Conservation (phyloP, 176 grass and related monocot genomes). For the Oryza meridionalis region DNA sequence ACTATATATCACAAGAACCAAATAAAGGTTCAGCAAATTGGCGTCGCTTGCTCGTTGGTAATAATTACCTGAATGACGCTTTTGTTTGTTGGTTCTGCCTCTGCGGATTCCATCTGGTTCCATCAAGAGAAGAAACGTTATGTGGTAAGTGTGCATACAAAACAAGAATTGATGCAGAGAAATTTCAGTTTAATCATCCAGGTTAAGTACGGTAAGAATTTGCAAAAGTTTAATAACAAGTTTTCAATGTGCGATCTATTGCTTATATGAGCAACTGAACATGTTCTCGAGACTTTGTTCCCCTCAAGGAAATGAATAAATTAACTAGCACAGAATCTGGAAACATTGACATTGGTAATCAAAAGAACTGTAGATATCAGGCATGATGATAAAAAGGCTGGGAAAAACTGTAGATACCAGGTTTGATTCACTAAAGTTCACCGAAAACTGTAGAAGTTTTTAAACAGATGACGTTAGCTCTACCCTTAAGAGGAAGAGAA, state of each 20-base stretch:
- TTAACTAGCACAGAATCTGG: conserved; percentile 1
- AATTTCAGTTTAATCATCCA: neutral
- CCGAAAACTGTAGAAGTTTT: neutral
- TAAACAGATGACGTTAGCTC: neutral
- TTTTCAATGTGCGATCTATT: no score
- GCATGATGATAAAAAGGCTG: neutral
- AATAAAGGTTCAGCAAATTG: neutral
- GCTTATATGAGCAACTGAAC: neutral
- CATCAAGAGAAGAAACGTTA: neutral
- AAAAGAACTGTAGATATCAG: neutral
- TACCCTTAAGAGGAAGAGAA: neutral
- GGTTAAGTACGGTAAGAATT: neutral
- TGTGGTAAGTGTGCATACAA: neutral
- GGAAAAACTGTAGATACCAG: neutral
- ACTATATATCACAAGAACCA: neutral
- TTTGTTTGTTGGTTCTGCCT: neutral
- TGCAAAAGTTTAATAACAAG: no score
- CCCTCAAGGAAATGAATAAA: neutral
- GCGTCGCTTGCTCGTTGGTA: conserved; percentile 5
- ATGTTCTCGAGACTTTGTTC: neutral
- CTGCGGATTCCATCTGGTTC: neutral
- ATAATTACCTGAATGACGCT: neutral
- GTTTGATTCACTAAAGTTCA: neutral
- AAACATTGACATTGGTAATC: neutral
- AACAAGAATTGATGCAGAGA: neutral